Conservation (phyloP, 352 stramenopile species). For the Phytophthora uliginosa region DNA sequence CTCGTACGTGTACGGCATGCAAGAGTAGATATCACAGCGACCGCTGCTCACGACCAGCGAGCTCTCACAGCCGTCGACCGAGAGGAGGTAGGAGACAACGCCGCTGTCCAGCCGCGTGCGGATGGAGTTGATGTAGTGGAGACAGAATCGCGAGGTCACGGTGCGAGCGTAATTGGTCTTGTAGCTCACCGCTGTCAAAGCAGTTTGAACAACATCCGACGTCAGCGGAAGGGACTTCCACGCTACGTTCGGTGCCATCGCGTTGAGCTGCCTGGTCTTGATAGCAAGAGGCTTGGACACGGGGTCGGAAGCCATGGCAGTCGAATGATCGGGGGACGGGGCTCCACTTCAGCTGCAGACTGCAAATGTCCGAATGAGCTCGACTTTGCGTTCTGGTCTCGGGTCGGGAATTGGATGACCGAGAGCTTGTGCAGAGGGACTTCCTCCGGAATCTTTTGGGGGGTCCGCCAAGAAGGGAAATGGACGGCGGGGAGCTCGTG, state of each 20-base stretch:
- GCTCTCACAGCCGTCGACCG: not conserved
- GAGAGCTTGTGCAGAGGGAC: not conserved
- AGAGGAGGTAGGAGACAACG: not conserved
- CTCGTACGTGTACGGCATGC: not conserved
- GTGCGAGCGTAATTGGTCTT: not conserved
- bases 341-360: not conserved
- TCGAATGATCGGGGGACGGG: not conserved
- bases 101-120: not conserved
- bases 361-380: not conserved
- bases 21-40: not conserved
- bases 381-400: not conserved
- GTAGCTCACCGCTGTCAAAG: not conserved
- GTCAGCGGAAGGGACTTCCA: not conserved
- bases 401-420: not conserved
- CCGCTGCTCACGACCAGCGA: not conserved
- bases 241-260: not conserved
- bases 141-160: not conserved
- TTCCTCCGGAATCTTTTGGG: not conserved
- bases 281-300: not conserved
- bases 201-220: not conserved
- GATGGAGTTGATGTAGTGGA: constrained; percentile 1
- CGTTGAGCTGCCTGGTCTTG: not conserved
- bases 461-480: not conserved
- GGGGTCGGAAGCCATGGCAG: not conserved
- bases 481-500: not conserved